Evolutionary conservation across 192 early-diverging fungal species (phyloP).

Genomic region (Rhizophagus clarus): DNA sequence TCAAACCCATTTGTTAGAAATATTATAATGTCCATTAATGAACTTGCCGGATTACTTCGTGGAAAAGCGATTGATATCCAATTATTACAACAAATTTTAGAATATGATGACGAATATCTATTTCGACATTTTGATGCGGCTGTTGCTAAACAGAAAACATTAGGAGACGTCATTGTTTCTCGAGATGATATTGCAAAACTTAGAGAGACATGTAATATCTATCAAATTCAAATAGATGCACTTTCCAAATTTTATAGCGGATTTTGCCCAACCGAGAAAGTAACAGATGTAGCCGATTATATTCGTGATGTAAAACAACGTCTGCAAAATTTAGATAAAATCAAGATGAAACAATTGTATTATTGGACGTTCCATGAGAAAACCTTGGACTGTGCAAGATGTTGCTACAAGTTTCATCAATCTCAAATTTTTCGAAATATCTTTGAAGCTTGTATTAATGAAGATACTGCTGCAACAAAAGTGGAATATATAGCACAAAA

Average conservation of each 20-base stretch:
- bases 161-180: background rate
- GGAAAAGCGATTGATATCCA: no score
- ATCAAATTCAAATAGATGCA: no score
- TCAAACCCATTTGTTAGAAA: no score
- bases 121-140: no score
- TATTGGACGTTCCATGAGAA: background rate
- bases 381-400: background rate
- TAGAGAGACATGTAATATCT: background rate
- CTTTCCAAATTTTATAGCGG: no score
- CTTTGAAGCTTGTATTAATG: background rate
- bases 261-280: no score
- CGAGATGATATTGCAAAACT: background rate
- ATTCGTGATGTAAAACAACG: background rate
- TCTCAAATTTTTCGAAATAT: conserved; percentile 12
- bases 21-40: no score
- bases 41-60: no score
- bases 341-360: background rate
- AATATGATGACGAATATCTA: no score
- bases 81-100: no score
- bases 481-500: background rate
- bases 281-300: background rate
- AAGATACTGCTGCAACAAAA: background rate
- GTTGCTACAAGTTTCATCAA: background rate
- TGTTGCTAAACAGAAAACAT: background rate
- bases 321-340: background rate